A percentile compares a stretch with the other conserved stretches of the same genome.
phyloP scores from a whole-genome alignment of 2,329 filamentous ascomycete species.

The Pseudopithomyces chartarum region DNA sequence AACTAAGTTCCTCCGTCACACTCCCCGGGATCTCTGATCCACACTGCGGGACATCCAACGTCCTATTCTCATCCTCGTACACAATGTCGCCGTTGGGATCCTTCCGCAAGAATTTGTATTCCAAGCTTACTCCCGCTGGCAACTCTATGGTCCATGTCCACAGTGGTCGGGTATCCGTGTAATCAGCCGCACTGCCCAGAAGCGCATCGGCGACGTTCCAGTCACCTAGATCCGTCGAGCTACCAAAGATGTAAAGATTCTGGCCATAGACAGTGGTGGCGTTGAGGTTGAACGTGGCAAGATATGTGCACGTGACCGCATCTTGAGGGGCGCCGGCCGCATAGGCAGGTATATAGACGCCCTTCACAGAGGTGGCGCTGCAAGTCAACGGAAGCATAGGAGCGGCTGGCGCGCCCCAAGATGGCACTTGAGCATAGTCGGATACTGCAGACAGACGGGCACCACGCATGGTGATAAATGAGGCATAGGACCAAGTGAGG shows the following conservation, averaged over 20 bases:
- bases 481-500: conserved; percentile 73
- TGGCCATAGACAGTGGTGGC: conserved; percentile 55
- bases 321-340: conserved; percentile 20
- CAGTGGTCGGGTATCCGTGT: conserved; percentile 47
- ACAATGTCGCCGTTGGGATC: conserved; percentile 51
- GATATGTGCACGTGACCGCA: conserved; percentile 23
- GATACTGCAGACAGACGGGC: conserved; percentile 58
- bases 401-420: conserved; percentile 58
- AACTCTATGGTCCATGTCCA: conserved; percentile 49
- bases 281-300: conserved; percentile 51
- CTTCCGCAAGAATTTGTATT: conserved; percentile 50
- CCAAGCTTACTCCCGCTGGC: conserved; percentile 41
- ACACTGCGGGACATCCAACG: conserved; percentile 41
- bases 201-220: conserved; percentile 46
- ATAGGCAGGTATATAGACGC: conserved; percentile 19
- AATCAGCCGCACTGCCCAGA: conserved; percentile 45
- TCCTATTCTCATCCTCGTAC: conserved; percentile 49
- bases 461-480: conserved; percentile 65
- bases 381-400: conserved; percentile 57
- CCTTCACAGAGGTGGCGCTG: conserved; percentile 40
- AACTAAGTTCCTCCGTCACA: conserved; percentile 4
- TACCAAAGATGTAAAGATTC: conserved; percentile 51
- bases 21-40: not conserved
- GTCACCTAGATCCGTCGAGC: conserved; percentile 46
- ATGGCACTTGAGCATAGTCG: conserved; percentile 54